Evolutionary conservation across 2,329 filamentous ascomycete species (phyloP).

Genomic region (Botrytis fabae): DNA sequence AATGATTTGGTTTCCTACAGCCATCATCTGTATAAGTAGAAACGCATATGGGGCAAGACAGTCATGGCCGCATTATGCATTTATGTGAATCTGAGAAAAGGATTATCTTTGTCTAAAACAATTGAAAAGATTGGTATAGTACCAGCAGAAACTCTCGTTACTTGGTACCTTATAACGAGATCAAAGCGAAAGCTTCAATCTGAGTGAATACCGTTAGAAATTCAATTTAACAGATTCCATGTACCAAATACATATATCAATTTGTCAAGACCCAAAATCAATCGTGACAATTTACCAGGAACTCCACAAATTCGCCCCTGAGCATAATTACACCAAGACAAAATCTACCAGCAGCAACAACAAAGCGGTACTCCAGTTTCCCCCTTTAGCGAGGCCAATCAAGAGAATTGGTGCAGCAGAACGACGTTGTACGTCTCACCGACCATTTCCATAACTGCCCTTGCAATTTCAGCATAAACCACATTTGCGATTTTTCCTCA

Average conservation of each 20-base stretch:
- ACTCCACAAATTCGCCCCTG: slow-evolving; percentile 24
- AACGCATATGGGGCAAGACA: slow-evolving; percentile 18
- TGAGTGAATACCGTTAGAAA: neutral
- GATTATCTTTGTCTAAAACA: slow-evolving; percentile 14
- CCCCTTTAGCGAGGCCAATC: slow-evolving; percentile 37
- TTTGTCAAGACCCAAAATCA: slow-evolving; percentile 13
- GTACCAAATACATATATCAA: slow-evolving; percentile 11
- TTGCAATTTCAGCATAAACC: slow-evolving; percentile 22
- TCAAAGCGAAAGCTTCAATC: neutral
- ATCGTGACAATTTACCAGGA: slow-evolving; percentile 6
- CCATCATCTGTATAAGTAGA: slow-evolving; percentile 23
- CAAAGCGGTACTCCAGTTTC: slow-evolving; percentile 29
- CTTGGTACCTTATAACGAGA: neutral
- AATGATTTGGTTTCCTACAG: slow-evolving; percentile 4
- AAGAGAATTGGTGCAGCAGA: slow-evolving; percentile 23
- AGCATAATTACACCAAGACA: slow-evolving; percentile 25
- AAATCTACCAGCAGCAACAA: slow-evolving; percentile 33
- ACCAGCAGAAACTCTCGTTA: neutral
- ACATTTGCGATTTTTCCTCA: slow-evolving; percentile 26
- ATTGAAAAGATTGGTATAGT: slow-evolving; percentile 4
- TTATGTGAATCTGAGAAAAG: slow-evolving; percentile 14
- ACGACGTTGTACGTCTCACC: slow-evolving; percentile 29
- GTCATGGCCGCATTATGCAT: slow-evolving; percentile 12
- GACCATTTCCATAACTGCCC: slow-evolving; percentile 27
- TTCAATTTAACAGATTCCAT: neutral